Percentiles rank a stretch among this genome's conserved stretches.
phyloP scores from a whole-genome alignment of 441 rosid genomes.

The Melastoma candidum region DNA sequence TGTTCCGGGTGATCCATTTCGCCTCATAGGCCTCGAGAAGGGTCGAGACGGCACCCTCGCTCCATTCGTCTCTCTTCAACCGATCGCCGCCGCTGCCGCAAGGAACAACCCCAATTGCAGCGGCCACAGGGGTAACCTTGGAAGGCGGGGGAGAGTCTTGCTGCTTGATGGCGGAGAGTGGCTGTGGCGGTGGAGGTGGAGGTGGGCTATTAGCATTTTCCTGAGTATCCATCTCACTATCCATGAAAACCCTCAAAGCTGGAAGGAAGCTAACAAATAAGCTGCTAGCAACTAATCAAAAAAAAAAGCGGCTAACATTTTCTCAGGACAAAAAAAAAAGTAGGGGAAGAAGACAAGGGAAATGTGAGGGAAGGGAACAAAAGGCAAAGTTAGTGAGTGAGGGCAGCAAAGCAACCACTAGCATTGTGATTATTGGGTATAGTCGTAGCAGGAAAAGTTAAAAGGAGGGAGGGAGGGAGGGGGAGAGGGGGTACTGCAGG shows the following conservation, averaged over 20 bases:
- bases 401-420: constrained; percentile 21
- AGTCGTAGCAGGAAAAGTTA: background rate
- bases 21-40: constrained; percentile 81
- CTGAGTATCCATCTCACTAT: constrained; percentile 29
- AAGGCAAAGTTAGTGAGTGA: too few relatives aligned
- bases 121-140: constrained; percentile 1
- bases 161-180: constrained; percentile 10
- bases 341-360: background rate
- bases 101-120: background rate
- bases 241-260: constrained; percentile 12
- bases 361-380: background rate
- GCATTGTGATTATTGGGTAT: constrained; percentile 10
- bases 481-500: too few relatives aligned
- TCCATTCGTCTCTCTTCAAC: constrained; percentile 90
- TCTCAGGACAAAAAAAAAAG: too few relatives aligned
- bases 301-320: background rate
- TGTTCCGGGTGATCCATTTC: constrained; percentile 81
- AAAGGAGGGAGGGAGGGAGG: too few relatives aligned
- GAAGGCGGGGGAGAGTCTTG: constrained; percentile 24
- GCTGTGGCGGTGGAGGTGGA: constrained; percentile 20
- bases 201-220: constrained; percentile 18
- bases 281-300: constrained; percentile 22
- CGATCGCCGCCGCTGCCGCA: constrained; percentile 31
- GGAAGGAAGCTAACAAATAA: constrained; percentile 7
- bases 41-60: constrained; percentile 86